Evolutionary conservation across 345 rosid species (phyloP), one percentile per base, ranked within the genome.

Genomic region (Lagerstroemia speciosa): DNA sequence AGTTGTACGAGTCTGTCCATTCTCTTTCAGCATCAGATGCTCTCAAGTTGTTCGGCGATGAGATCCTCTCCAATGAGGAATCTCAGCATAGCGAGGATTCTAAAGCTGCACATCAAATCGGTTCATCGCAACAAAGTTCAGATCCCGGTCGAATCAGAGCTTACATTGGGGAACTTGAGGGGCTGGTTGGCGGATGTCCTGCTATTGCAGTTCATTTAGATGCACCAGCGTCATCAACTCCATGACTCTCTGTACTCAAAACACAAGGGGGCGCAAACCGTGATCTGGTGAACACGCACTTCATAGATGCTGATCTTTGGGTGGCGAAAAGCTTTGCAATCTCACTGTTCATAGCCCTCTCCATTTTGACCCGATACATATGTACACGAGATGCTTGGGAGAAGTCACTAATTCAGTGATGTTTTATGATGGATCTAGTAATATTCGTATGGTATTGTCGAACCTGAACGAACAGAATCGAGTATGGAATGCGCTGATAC

Each of bases 1-100:
- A 67, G 8, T 72, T 90, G 78, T 71, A 81, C 73, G 80, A 76
- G 71, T 74, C 83, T 19, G 87, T 83, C 48, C 73, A 73, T 64
- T 72, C 77, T 33, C 62, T 85, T 36, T 86, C 96, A 2, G 74
- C 96, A 14, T 67, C 77, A 9, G 84, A 77, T 37, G 90, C 93
- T 6, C 77, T 86, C 53, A 81, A 81, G 73, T 33, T 73, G 74
- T 85, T 82, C 72, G 76, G 81, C 60, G 79, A 75, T 64, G 73
- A 81, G 48, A 19, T 82, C 50, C 24, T 67, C 50, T 34, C 78
- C 45, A 76, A 73, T 67, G 69, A 81, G 75, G 74, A 61, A 66
- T 72, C 26, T 65, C 79, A 68, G 27, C 74, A 69, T 68, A 76
- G 68, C 63, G 78, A 37, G 57, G 64, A 67, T 64, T 67, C 72